Percentiles rank a stretch among this genome's conserved stretches.
phyloP scores from a whole-genome alignment of 2,329 filamentous ascomycete species.

The Orbilia ellipsospora region DNA sequence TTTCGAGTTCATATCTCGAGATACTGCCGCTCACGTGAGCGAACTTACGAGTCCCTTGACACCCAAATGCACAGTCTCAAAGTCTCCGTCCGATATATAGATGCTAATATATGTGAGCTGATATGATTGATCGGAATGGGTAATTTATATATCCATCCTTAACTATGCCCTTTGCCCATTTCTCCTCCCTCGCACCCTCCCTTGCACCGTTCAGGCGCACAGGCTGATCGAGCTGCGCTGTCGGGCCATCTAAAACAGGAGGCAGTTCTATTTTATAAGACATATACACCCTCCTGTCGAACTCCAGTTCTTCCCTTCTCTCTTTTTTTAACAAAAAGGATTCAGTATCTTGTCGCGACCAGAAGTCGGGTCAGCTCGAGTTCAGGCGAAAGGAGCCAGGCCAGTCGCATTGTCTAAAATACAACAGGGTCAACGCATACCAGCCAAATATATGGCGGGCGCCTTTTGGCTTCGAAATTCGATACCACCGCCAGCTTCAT shows the following conservation, averaged over 20 bases:
- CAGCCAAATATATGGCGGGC: constrained; percentile 28
- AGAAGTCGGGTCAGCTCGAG: too few relatives aligned
- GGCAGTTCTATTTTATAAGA: not conserved
- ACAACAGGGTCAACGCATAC: constrained; percentile 49
- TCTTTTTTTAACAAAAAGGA: too few relatives aligned
- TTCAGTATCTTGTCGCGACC: too few relatives aligned
- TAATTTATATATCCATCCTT: too few relatives aligned
- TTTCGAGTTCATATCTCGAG: not conserved
- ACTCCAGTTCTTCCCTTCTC: not conserved
- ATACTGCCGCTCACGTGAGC: constrained; percentile 13
- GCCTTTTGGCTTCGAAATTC: constrained; percentile 36
- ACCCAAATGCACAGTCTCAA: too few relatives aligned
- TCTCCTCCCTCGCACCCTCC: too few relatives aligned
- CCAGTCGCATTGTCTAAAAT: constrained; percentile 11
- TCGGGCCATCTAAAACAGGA: constrained; percentile 13
- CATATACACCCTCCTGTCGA: too few relatives aligned
- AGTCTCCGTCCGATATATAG: too few relatives aligned
- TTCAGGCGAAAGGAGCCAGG: not conserved
- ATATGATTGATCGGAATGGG: too few relatives aligned
- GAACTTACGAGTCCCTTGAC: not conserved
- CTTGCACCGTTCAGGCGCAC: too few relatives aligned
- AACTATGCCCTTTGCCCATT: too few relatives aligned
- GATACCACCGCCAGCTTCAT: constrained; percentile 8
- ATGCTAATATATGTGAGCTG: too few relatives aligned
- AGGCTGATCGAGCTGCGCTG: not conserved